These are phyloP conservation scores for Pseudogymnoascus sp. DNA, from an alignment of 2,329 filamentous ascomycete species.

Conservation along the genomic window DNA sequence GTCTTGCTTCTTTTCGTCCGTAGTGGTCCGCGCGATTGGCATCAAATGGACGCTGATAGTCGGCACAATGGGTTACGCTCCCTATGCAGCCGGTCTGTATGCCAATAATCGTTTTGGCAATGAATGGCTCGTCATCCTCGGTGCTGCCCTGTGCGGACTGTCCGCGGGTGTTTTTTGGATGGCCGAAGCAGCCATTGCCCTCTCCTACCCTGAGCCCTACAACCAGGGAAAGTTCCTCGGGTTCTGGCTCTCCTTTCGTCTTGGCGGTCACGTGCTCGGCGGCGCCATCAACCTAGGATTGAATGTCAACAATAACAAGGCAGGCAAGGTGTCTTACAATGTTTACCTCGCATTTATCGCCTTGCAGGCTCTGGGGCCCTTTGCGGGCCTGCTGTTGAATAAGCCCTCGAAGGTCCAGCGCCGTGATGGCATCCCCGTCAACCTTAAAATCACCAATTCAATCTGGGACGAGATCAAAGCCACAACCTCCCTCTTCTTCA, in stretches of 20 bases:
- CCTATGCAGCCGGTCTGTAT: conserved; percentile 65
- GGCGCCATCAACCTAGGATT: conserved; percentile 66
- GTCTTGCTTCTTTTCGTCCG: conserved; percentile 59
- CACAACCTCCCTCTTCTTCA: conserved; percentile 53
- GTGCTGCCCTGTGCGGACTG: conserved; percentile 62
- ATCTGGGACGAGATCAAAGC: conserved; percentile 54
- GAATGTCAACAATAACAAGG: conserved; percentile 49
- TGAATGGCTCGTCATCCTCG: conserved; percentile 63
- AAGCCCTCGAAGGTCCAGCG: conserved; percentile 56
- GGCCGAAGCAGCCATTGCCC: conserved; percentile 66
- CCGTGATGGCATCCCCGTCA: conserved; percentile 56
- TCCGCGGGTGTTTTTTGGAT: conserved; percentile 63
- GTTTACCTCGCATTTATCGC: conserved; percentile 67
- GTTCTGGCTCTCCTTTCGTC: conserved; percentile 56
- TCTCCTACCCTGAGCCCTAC: conserved; percentile 64
- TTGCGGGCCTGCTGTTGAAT: conserved; percentile 59
- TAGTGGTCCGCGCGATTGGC: conserved; percentile 59
- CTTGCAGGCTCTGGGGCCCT: conserved; percentile 57
- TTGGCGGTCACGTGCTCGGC: conserved; percentile 62
- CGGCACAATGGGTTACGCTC: conserved; percentile 65
- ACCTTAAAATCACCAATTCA: conserved; percentile 49
- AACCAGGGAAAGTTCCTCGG: conserved; percentile 60
- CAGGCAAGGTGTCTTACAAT: conserved; percentile 61
- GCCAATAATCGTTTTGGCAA: conserved; percentile 64
- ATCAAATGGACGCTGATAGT: conserved; percentile 67